Evolutionary conservation across 1,139 yeast genomes (phyloP), one percentile per base, ranked within the genome.

Genomic region (Yamadazyma atlantica): DNA sequence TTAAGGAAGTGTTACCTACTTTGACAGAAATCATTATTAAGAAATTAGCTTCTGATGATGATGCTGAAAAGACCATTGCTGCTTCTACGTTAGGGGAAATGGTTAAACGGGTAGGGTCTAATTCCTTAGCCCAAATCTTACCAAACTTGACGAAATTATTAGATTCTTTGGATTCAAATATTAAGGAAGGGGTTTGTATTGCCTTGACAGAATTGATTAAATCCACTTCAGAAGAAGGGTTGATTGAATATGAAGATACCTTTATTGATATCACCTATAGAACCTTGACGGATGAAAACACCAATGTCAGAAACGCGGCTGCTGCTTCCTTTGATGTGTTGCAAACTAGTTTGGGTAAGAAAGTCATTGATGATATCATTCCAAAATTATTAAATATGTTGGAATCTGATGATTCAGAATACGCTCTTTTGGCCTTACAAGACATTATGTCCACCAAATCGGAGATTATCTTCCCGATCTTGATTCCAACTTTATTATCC

Each of bases 151-250:
- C 86, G 49, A 78, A 75, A 33, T 78, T 90, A 6, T 66, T 86
- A 49, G 63, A 69, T 33, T 65, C 84, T 18, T 94, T 85, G 51
- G 69, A 85, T 18, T 36, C 46, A 3, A 95, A 83, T 55, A 85
- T 96, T 35, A 87, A 86, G 58, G 95, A 90, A 66, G 98, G 99
- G 69, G 88, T 92, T 40, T 92, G 98, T 71, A 81, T 90, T 60
- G 98, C 98, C 7, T 70, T 90, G 41, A 78, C 82, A 33, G 97
- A 90, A 58, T 79, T 94, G 49, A 81, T 90, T 45, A 81, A 78
- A 48, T 85, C 96, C 0, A 79, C 96, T 3, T 73, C 80, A 13
- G 62, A 67, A 4, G 86, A 80, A 14, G 79, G 80, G 7, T 70
- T 92, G 48, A 66, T 60, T 15, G 79, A 78, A 48, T 85, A 80